phyloP scores from a whole-genome alignment of 345 rosid species.

The Angophora floribunda region DNA sequence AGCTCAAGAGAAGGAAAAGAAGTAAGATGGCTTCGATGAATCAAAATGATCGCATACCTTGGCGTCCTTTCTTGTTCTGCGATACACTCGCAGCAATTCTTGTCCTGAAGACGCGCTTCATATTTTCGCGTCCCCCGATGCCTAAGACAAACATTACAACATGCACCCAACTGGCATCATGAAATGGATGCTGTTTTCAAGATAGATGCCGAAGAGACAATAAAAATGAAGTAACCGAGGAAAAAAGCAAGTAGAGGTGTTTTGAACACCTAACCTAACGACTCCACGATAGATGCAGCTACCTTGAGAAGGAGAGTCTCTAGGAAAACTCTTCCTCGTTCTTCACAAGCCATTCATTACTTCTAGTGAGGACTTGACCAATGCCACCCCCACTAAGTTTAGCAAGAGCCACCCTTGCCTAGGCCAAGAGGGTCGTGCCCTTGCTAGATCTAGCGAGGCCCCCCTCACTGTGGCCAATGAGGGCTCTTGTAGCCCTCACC shows the following conservation, averaged over 20 bases:
- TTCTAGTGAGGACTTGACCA: no score
- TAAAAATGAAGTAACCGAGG: neutral
- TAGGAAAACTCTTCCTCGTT: neutral
- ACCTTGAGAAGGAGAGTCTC: slow-evolving; percentile 79
- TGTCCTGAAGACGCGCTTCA: slow-evolving; percentile 79
- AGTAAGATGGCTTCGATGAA: no score
- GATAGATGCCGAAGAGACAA: neutral
- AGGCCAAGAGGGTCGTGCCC: no score
- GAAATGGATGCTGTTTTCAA: neutral
- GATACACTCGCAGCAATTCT: slow-evolving; percentile 71
- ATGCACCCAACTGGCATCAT: neutral
- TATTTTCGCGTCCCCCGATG: slow-evolving; percentile 85
- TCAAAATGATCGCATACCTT: neutral
- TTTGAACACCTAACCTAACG: slow-evolving; percentile 27
- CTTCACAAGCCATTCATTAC: neutral
- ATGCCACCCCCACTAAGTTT: no score
- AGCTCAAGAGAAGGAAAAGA: no score
- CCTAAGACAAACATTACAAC: slow-evolving; percentile 8
- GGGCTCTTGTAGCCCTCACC: no score
- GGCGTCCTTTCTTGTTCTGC: slow-evolving; percentile 64
- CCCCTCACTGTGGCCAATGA: no score
- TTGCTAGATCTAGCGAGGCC: no score
- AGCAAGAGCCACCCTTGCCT: no score
- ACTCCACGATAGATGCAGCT: slow-evolving; percentile 81
- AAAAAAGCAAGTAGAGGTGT: neutral